A percentile compares a stretch with the other conserved stretches of the same genome.
These are phyloP conservation scores for Spencermartinsiella europaea DNA, from an alignment of 805 yeast genomes.

Conservation along the genomic window DNA sequence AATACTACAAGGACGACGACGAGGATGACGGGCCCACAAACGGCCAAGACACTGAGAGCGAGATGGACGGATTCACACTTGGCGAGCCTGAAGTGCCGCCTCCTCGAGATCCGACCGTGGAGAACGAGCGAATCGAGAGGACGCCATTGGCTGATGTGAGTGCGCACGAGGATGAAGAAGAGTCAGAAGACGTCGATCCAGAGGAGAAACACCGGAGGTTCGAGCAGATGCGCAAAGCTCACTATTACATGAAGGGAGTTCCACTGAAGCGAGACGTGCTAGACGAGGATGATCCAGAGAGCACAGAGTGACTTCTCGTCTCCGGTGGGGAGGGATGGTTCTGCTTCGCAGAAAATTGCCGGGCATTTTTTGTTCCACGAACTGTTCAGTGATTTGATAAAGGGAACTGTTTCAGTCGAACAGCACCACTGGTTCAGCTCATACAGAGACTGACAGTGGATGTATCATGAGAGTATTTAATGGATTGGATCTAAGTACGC, in stretches of 20 bases:
- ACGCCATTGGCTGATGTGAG: constrained; percentile 12
- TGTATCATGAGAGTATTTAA: no score
- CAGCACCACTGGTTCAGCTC: no score
- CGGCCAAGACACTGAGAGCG: constrained; percentile 25
- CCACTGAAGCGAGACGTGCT: constrained; percentile 21
- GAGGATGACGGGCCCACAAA: constrained; percentile 55
- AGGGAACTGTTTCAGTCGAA: no score
- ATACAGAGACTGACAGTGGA: no score
- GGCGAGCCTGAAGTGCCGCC: constrained; percentile 29
- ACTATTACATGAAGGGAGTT: constrained; percentile 51
- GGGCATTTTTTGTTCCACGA: no score
- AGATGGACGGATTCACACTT: constrained; percentile 25
- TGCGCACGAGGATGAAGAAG: constrained; percentile 29
- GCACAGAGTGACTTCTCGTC: no score
- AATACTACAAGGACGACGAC: constrained; percentile 63
- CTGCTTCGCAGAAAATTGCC: no score
- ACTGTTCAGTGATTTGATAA: no score
- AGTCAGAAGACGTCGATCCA: constrained; percentile 41
- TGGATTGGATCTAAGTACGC: no score
- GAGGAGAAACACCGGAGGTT: constrained; percentile 63
- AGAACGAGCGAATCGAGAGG: constrained; percentile 24
- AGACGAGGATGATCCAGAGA: no score
- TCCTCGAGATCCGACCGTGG: constrained; percentile 18
- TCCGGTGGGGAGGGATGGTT: no score
- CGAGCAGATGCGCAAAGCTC: constrained; percentile 74